Conservation (phyloP, 2,329 filamentous ascomycete genomes). For the Colletotrichum lupini region DNA sequence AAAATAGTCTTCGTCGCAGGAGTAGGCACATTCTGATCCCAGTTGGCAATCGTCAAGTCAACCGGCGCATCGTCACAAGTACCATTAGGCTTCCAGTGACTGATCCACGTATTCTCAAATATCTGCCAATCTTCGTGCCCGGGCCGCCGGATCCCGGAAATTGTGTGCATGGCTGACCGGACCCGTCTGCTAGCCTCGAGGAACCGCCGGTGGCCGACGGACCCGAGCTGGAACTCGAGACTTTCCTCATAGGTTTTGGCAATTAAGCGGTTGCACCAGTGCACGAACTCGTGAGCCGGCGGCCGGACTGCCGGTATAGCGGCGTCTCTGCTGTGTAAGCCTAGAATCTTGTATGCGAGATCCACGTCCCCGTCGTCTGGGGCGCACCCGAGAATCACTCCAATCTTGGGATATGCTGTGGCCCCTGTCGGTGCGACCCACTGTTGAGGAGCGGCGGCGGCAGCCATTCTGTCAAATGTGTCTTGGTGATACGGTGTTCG, state of each 20-base stretch:
- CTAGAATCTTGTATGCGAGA: background rate
- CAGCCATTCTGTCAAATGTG: background rate
- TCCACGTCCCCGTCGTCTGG: background rate
- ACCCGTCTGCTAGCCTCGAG: conserved; percentile 20
- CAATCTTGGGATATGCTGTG: background rate
- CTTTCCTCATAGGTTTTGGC: background rate
- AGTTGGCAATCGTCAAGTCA: background rate
- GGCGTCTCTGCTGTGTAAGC: background rate
- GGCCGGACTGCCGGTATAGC: too few species aligned
- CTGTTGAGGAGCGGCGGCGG: background rate
- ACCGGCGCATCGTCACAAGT: background rate
- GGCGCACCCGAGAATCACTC: background rate
- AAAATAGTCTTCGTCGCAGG: background rate
- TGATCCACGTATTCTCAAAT: too few species aligned
- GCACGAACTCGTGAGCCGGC: background rate
- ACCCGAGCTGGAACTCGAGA: background rate
- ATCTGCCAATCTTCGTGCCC: conserved; percentile 5
- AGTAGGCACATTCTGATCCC: background rate
- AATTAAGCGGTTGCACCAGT: background rate
- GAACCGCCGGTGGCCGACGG: conserved; percentile 1
- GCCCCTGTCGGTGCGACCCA: background rate
- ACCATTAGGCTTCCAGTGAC: background rate
- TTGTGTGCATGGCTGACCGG: conserved; percentile 10
- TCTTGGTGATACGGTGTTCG: background rate
- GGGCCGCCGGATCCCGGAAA: conserved; percentile 17